Percentiles rank a stretch among this genome's conserved stretches.
These are phyloP conservation scores for Acer yangbiense DNA, from an alignment of 345 rosid species.

Conservation along the genomic window DNA sequence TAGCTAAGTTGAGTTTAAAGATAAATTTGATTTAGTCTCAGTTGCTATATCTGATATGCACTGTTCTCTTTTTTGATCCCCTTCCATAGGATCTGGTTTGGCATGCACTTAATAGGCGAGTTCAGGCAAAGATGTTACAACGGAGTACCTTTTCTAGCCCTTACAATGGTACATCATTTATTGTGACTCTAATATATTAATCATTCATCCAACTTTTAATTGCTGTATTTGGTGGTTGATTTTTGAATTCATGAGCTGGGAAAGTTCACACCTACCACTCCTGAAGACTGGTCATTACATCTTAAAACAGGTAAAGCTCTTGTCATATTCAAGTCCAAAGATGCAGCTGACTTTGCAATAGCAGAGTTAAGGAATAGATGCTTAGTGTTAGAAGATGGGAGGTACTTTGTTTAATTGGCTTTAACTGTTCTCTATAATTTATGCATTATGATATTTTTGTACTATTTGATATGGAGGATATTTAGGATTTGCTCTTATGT, in stretches of 20 bases:
- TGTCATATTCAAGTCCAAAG: constrained; percentile 49
- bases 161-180: constrained; percentile 37
- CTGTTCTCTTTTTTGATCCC: neutral
- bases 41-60: neutral
- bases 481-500: constrained; percentile 3
- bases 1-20: neutral
- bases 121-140: constrained; percentile 53
- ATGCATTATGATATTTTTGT: neutral
- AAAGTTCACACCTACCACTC: neutral
- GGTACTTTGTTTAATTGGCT: constrained; percentile 24
- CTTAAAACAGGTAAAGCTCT: constrained; percentile 54
- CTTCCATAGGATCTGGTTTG: constrained; percentile 45
- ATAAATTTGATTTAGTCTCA: neutral
- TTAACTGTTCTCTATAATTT: neutral
- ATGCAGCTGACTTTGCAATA: constrained; percentile 46
- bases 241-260: neutral
- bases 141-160: constrained; percentile 39
- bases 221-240: constrained; percentile 3
- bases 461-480: neutral
- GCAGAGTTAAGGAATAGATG: constrained; percentile 33
- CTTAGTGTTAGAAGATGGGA: constrained; percentile 44
- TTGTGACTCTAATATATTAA: neutral
- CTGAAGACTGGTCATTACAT: constrained; percentile 11
- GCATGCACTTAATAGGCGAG: constrained; percentile 48
- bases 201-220: neutral